Evolutionary conservation across 1,284 basidiomycete species (phyloP), one percentile per base, ranked within the genome.

Genomic region (Boletellus deceptivus): DNA sequence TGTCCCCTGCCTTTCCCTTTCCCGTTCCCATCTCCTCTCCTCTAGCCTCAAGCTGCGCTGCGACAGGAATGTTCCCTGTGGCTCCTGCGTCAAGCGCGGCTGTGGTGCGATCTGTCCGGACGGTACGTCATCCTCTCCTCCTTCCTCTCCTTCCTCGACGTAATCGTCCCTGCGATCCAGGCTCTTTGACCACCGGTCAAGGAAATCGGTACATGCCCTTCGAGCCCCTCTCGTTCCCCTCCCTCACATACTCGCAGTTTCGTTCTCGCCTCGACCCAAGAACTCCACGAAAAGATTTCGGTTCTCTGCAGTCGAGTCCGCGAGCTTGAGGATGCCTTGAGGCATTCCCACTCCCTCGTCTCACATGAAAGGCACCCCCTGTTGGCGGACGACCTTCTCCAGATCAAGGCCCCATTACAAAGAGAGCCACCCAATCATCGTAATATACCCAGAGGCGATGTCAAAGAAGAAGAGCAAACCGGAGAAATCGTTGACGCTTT

Each of bases 241-340:
- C 46, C 48, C 52, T 55, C 38, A 61, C 45, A 14, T 3, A 34
- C 50, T 44, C 48, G 6, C 57, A 86, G 86, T n/a, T 89, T 89
- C 60, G 86, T 89, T 2, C 78, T 91, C 37, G 88, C 89, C 0
- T 87, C 86, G 0, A 91, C 88, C 0, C 84, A 88, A 65, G 88
- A 91, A 59, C 73, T 91, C 0, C 89, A 91, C 63, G 86, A 89
- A 68, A 89, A 90, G 68, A 91, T 91, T 50, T 74, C 80, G 18
- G 82, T 88, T 61, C 78, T 91, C 8, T 80, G 83, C 38, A 80
- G 71, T 53, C 86, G 89, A 42, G 83, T 90, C 18, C 79, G 86
- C 48, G 82, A 89, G 48, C 77, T 91, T n/a, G 89, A 91, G 63
- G 86, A 90, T 58, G 82, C 73, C 8, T 71, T 91, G 27, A 76